Base-by-base conservation (phyloP, 371 early-diverging fungal genomes). In the Massospora cicadina region DNA sequence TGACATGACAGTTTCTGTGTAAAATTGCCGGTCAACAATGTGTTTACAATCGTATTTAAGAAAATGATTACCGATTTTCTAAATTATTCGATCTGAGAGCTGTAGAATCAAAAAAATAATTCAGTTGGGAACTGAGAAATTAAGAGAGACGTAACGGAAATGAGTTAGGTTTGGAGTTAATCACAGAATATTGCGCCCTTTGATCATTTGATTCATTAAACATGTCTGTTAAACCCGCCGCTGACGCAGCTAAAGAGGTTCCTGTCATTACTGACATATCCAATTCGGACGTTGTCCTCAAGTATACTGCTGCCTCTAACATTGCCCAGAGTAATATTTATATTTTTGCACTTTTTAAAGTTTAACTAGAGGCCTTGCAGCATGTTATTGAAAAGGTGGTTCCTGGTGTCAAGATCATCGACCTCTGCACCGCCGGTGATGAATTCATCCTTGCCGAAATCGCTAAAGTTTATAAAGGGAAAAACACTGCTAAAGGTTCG, bases 221-320 rank as follows among this genome's bases (percentile, higher is more conserved):
- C 43, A 43, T 43, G 43, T 43, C 43, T 43, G 43, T 17, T 43
- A 43, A 43, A 43, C 43, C 43, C 17, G 43, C 17, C 17, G 43
- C 43, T 17, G 43, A 43, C 17, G 43, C 43, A 10, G 5, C 43
- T 17, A 43, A 57, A 21, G 57, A 57, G 10, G 27, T 25, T 57
- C n/a, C 31, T n/a, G 43, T 62, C 26, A 54, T 33, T 62, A 63
- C 43, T 26, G 30, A 24, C 66, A 74, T 79, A 63, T 71, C 72
- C 55, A 79, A 86, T 78, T 69, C 79, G 63, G 76, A 76, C 63
- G 90, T 93, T 54, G 76, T 89, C 69, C 79, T 79, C 68, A 91
- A 91, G 79, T 95, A 92, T 79, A 87, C 85, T 77, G 81, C 84
- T 54, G 91, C 92, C 27, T 88, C 91, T 62, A 82, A 81, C 26